phyloP scores from a whole-genome alignment of 139 green algal species.

The Trebouxia sp. region DNA sequence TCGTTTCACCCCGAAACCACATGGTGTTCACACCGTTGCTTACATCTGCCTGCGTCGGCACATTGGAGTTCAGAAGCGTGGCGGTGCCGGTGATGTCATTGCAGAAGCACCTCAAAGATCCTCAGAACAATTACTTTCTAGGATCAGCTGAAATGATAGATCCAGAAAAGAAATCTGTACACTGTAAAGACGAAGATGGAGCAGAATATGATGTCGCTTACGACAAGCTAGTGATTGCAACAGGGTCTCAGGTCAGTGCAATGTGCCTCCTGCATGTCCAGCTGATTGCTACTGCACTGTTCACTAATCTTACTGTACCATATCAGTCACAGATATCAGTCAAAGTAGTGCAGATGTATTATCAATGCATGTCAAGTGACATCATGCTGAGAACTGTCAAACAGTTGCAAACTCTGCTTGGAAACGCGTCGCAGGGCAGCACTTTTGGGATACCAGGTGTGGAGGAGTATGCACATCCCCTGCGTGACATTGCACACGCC shows the following conservation, averaged over 20 bases:
- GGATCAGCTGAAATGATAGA: slow-evolving; percentile 37
- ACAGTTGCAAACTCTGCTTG: too few species aligned
- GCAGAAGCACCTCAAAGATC: slow-evolving; percentile 64
- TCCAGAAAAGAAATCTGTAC: slow-evolving; percentile 43
- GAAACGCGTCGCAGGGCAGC: too few species aligned
- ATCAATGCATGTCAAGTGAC: too few species aligned
- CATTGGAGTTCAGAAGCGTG: slow-evolving; percentile 68
- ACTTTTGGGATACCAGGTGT: slow-evolving; percentile 90
- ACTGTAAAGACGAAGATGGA: slow-evolving; percentile 52
- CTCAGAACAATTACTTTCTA: slow-evolving; percentile 34
- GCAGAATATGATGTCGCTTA: slow-evolving; percentile 67
- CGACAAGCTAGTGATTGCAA: slow-evolving; percentile 80
- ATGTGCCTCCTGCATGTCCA: too few species aligned
- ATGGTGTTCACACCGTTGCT: slow-evolving; percentile 90
- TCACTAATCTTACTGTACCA: too few species aligned
- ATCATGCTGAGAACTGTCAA: too few species aligned
- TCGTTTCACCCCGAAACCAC: slow-evolving; percentile 77
- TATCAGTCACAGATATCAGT: too few species aligned
- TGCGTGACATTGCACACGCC: slow-evolving; percentile 69
- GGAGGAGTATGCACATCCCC: slow-evolving; percentile 73
- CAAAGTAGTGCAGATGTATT: too few species aligned
- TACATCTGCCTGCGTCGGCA: slow-evolving; percentile 77
- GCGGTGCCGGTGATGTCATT: slow-evolving; percentile 66
- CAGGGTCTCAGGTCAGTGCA: slow-evolving; percentile 59
- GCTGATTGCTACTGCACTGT: too few species aligned